phyloP scores from a whole-genome alignment of 768 basidiomycete species.

The Collybia sordida region DNA sequence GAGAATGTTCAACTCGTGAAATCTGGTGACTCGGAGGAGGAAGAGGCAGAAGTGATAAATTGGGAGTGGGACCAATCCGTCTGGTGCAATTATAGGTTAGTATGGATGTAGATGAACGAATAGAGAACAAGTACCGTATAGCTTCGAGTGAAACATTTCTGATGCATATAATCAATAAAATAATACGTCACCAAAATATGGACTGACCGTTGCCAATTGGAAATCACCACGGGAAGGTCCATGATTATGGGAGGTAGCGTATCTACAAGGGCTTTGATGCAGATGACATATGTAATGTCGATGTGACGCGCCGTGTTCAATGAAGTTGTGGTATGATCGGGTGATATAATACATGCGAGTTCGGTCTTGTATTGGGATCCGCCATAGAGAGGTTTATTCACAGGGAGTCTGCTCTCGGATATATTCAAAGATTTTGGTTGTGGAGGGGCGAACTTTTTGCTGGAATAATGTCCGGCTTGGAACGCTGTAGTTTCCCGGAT shows the following conservation, averaged over 20 bases:
- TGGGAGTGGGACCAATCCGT: constrained; percentile 47
- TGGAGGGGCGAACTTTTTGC: constrained; percentile 56
- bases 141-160: constrained; percentile 76
- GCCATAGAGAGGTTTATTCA: constrained; percentile 73
- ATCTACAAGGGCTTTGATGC: constrained; percentile 77
- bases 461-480: constrained; percentile 56
- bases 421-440: constrained; percentile 54
- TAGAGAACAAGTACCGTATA: constrained; percentile 39
- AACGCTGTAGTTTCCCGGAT: constrained; percentile 79
- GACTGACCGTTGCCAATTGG: constrained; percentile 82
- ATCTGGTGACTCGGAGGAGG: constrained; percentile 5
- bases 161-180: constrained; percentile 5
- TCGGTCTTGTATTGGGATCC: constrained; percentile 74
- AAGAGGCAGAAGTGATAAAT: constrained; percentile 39
- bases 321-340: constrained; percentile 77
- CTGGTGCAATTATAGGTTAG: constrained; percentile 22
- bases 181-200: neutral
- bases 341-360: constrained; percentile 65
- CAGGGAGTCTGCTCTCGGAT: constrained; percentile 68
- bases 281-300: constrained; percentile 79
- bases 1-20: too few relatives aligned
- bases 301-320: constrained; percentile 82
- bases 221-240: constrained; percentile 78
- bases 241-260: constrained; percentile 61
- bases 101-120: constrained; percentile 8